These are phyloP conservation scores for Claviceps humidiphila DNA, from an alignment of 2,329 filamentous ascomycete species.

Conservation along the genomic window DNA sequence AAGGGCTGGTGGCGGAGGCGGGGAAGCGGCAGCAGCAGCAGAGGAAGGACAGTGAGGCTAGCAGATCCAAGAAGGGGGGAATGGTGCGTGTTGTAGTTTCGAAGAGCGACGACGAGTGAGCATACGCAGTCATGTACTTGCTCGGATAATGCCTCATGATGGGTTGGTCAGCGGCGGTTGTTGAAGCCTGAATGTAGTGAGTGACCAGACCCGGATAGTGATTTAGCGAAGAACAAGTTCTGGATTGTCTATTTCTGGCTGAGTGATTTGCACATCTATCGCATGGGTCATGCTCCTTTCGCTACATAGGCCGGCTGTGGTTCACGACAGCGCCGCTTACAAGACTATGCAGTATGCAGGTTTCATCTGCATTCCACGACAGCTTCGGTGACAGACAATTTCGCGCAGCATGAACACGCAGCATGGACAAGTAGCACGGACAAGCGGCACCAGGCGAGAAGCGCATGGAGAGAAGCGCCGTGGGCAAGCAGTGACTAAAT, in stretches of 20 bases:
- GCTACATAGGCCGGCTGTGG: background rate
- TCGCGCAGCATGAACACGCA: too few species aligned
- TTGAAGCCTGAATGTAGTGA: background rate
- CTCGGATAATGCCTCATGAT: background rate
- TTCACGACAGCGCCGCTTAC: background rate
- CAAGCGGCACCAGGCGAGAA: background rate
- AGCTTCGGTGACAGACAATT: background rate
- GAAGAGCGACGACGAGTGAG: conserved; percentile 22
- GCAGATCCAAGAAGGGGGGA: conserved; percentile 29
- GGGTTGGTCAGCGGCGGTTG: too few species aligned
- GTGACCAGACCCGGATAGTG: background rate
- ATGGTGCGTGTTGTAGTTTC: conserved; percentile 32
- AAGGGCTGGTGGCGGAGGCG: conserved; percentile 58
- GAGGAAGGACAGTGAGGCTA: conserved; percentile 27
- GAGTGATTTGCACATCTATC: background rate
- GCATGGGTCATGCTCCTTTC: background rate
- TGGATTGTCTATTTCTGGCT: background rate
- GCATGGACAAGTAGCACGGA: too few species aligned
- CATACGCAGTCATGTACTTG: conserved; percentile 6
- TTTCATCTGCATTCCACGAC: background rate
- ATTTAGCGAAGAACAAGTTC: background rate
- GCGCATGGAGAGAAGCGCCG: background rate
- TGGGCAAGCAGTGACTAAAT: background rate
- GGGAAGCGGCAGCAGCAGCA: conserved; percentile 38
- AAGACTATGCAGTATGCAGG: background rate